Evolutionary conservation across 2,329 filamentous ascomycete species (phyloP).

Genomic region (Fusarium oligoseptatum): DNA sequence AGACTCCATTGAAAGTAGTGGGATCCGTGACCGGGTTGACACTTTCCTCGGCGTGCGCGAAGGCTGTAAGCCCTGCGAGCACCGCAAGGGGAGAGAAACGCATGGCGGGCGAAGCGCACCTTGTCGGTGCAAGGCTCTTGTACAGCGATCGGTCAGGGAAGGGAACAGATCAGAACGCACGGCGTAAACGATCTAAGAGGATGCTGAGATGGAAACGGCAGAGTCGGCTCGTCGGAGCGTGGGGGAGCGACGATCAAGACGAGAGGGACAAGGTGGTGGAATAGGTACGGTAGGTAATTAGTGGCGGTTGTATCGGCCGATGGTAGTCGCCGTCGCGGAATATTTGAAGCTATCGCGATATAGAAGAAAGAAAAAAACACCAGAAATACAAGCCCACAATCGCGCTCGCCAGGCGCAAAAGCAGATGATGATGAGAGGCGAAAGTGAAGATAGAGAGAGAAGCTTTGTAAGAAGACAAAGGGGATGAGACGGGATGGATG

Average conservation of each 20-base stretch:
- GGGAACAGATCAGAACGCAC: neutral
- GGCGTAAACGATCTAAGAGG: slow-evolving; percentile 1
- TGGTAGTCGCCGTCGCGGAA: slow-evolving; percentile 10
- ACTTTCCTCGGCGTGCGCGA: slow-evolving; percentile 52
- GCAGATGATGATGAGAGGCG: slow-evolving; percentile 25
- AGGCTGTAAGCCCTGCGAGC: slow-evolving; percentile 58
- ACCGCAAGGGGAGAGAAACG: slow-evolving; percentile 58
- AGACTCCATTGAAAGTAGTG: slow-evolving; percentile 75
- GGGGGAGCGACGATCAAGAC: slow-evolving; percentile 13
- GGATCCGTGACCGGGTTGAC: slow-evolving; percentile 49
- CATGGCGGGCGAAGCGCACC: slow-evolving; percentile 45
- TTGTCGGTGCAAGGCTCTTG: slow-evolving; percentile 6
- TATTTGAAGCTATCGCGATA: slow-evolving; percentile 26
- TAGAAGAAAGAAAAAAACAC: slow-evolving; percentile 19
- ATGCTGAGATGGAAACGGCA: neutral
- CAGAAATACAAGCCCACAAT: slow-evolving; percentile 29
- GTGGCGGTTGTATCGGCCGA: slow-evolving; percentile 34
- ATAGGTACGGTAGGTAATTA: slow-evolving; percentile 15
- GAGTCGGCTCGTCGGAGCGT: slow-evolving; percentile 7
- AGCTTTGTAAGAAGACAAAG: slow-evolving; percentile 17
- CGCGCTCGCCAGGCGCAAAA: slow-evolving; percentile 40
- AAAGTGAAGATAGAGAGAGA: slow-evolving; percentile 22
- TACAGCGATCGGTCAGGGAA: neutral
- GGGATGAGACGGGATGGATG: slow-evolving; percentile 26
- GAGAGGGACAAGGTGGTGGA: slow-evolving; percentile 21